Evolutionary conservation across 805 yeast genomes (phyloP).

Genomic region (Torulaspora maleeae): DNA sequence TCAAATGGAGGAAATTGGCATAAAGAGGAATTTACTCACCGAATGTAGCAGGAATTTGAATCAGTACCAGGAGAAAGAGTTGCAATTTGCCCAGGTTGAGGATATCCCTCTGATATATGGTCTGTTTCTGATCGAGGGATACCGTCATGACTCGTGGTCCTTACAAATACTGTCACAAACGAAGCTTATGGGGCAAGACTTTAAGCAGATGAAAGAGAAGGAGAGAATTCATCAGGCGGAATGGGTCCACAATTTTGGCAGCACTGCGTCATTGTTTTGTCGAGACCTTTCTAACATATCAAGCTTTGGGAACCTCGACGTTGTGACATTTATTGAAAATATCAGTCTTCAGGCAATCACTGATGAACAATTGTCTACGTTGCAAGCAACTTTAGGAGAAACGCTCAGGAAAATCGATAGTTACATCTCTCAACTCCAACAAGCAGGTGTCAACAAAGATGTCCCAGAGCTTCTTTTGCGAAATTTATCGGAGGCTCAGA

Average conservation of each 20-base stretch:
- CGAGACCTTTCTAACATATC: constrained; percentile 2
- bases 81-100: constrained; percentile 40
- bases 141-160: constrained; percentile 56
- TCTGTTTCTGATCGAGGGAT: constrained; percentile 55
- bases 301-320: constrained; percentile 9
- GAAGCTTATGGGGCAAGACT: constrained; percentile 48
- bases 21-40: constrained; percentile 30
- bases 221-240: constrained; percentile 51
- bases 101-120: constrained; percentile 74
- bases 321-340: background rate
- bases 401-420: constrained; percentile 31
- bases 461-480: constrained; percentile 37
- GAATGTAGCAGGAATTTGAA: constrained; percentile 34
- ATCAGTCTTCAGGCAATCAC: background rate
- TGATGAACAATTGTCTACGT: background rate
- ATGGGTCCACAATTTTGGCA: constrained; percentile 63
- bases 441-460: constrained; percentile 31
- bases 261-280: constrained; percentile 16
- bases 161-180: constrained; percentile 24
- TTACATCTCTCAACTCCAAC: constrained; percentile 39
- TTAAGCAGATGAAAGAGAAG: constrained; percentile 51
- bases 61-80: constrained; percentile 22
- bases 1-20: constrained; percentile 38
- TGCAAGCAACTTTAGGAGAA: constrained; percentile 1
- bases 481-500: constrained; percentile 34